phyloP scores from a whole-genome alignment of 2,329 filamentous ascomycete species.

The Grosmannia penicillata region DNA sequence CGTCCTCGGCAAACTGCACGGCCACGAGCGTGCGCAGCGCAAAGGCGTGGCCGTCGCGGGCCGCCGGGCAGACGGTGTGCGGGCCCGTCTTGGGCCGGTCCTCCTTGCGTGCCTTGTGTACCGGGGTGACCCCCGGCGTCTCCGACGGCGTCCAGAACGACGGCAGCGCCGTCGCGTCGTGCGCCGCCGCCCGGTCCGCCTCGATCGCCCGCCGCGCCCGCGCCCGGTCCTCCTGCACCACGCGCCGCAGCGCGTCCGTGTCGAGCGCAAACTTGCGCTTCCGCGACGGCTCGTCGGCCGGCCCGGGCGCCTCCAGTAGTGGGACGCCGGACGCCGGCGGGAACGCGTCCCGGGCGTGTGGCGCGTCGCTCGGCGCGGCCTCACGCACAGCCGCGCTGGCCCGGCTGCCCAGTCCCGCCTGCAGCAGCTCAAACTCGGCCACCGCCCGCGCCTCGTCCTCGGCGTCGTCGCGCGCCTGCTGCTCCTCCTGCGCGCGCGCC shows the following conservation, averaged over 20 bases:
- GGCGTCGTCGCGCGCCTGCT: conserved; percentile 44
- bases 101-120: conserved; percentile 17
- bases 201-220: conserved; percentile 58
- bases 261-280: conserved; percentile 73
- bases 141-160: conserved; percentile 90
- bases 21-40: conserved; percentile 65
- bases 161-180: conserved; percentile 50
- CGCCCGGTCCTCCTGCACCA: conserved; percentile 53
- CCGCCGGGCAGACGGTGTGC: conserved; percentile 2
- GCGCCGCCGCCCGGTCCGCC: conserved; percentile 51
- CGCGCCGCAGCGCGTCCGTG: conserved; percentile 57
- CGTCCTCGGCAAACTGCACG: conserved; percentile 50
- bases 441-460: conserved; percentile 59
- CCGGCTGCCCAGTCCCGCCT: conserved; percentile 43
- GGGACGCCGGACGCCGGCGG: too few relatives aligned
- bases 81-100: neutral
- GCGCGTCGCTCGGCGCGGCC: conserved; percentile 14
- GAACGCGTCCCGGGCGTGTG: too few relatives aligned
- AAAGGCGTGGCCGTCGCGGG: conserved; percentile 45
- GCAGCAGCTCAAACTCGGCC: conserved; percentile 70
- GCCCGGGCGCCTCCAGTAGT: too few relatives aligned
- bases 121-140: conserved; percentile 48
- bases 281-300: conserved; percentile 31
- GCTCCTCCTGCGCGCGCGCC: conserved; percentile 46
- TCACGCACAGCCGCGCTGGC: too few relatives aligned